Percentiles rank a stretch among this genome's conserved stretches.
Evolutionary conservation across 2,329 filamentous ascomycete genomes (phyloP).

Genomic region (Didymella glomerata): DNA sequence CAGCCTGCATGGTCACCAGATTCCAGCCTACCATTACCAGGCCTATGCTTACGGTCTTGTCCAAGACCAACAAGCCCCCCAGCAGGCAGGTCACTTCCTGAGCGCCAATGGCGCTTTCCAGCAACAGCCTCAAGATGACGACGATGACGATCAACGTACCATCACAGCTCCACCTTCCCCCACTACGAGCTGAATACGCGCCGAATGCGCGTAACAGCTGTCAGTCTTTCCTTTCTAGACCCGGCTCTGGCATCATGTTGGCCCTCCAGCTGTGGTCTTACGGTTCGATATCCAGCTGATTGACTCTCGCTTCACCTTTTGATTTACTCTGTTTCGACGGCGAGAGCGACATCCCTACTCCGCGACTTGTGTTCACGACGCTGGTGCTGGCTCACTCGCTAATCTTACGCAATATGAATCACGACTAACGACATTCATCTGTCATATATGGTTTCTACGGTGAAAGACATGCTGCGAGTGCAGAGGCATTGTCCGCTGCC

Average conservation of each 20-base stretch:
- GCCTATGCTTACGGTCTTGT: conserved; percentile 41
- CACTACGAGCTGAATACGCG: conserved; percentile 35
- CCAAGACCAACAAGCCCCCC: conserved; percentile 41
- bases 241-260: conserved; percentile 3
- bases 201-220: conserved; percentile 20
- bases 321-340: conserved; percentile 26
- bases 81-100: conserved; percentile 39
- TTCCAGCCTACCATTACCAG: conserved; percentile 38
- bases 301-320: conserved; percentile 35
- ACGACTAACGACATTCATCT: conserved; percentile 13
- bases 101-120: conserved; percentile 34
- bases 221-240: background rate
- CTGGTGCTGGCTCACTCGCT: conserved; percentile 8
- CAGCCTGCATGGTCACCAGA: conserved; percentile 37
- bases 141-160: conserved; percentile 48
- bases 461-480: conserved; percentile 14
- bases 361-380: conserved; percentile 4
- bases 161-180: conserved; percentile 50
- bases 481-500: background rate
- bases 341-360: conserved; percentile 25
- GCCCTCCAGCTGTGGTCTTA: conserved; percentile 5
- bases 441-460: conserved; percentile 22
- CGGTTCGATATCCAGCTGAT: conserved; percentile 16
- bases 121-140: conserved; percentile 34
- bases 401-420: conserved; percentile 24